phyloP scores from a whole-genome alignment of 2,329 filamentous ascomycete species.

The Sclerotinia spermophila region DNA sequence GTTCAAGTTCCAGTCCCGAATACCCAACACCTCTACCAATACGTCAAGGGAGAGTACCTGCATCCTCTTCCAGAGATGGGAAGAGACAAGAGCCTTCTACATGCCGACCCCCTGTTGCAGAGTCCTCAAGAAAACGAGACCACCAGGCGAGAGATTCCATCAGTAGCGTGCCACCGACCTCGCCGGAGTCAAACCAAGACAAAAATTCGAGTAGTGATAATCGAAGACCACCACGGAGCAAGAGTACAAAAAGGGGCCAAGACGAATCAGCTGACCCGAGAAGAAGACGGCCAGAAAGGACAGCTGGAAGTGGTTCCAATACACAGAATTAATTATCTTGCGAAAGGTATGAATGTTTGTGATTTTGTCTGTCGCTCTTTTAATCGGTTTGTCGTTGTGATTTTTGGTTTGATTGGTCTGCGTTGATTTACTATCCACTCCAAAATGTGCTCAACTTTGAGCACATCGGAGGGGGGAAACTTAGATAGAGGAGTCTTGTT shows the following conservation, averaged over 20 bases:
- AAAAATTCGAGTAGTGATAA: neutral
- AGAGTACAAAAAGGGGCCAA: neutral
- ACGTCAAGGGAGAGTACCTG: too few relatives aligned
- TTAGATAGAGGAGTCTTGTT: neutral
- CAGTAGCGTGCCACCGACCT: neutral
- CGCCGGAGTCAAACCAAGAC: neutral
- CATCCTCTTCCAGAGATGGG: neutral
- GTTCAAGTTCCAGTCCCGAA: neutral
- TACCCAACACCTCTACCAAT: neutral
- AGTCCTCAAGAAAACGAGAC: neutral
- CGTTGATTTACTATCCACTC: too few relatives aligned
- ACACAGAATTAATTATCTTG: neutral
- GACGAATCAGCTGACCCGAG: neutral
- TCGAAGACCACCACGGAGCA: neutral
- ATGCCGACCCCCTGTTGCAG: too few relatives aligned
- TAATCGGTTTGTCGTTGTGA: neutral
- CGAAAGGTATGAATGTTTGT: neutral
- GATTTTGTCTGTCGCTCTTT: neutral
- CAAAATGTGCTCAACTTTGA: accelerated
- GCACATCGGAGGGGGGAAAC: neutral
- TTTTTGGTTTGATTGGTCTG: neutral
- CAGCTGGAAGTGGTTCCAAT: neutral
- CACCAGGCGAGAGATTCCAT: neutral
- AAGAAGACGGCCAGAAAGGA: neutral
- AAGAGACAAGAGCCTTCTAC: neutral